Percentiles rank a stretch among this genome's conserved stretches.
Evolutionary conservation across 164 flowering plant species (phyloP).

Genomic region (Piper longum): DNA sequence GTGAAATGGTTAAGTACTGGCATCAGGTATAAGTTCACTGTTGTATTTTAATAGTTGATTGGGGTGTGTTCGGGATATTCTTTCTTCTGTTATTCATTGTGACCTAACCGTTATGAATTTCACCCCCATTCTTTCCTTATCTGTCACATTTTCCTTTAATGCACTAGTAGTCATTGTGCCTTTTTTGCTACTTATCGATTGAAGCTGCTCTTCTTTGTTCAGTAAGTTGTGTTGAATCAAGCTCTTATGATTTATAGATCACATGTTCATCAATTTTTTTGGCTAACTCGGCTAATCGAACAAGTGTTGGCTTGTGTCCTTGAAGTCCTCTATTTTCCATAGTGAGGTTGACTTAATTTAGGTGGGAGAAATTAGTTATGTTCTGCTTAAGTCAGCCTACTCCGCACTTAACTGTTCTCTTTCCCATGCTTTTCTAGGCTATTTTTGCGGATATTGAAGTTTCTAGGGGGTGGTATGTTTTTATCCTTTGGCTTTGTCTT

Average conservation of each 20-base stretch:
- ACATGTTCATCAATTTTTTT: too few relatives aligned
- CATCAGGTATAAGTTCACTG: constrained; percentile 51
- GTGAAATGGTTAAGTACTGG: constrained; percentile 98
- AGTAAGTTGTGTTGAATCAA: too few relatives aligned
- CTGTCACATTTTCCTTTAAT: too few relatives aligned
- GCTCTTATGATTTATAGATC: too few relatives aligned
- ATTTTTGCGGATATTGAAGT: background rate
- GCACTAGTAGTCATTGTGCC: too few relatives aligned
- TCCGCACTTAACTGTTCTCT: background rate
- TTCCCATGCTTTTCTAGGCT: background rate
- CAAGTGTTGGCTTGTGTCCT: background rate
- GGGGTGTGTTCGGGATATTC: background rate
- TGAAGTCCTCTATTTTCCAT: background rate
- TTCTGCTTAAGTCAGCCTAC: background rate
- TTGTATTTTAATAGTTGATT: background rate
- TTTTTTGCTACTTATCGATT: too few relatives aligned
- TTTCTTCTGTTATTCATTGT: background rate
- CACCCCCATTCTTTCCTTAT: too few relatives aligned
- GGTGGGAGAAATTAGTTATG: too few relatives aligned
- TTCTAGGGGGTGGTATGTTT: background rate
- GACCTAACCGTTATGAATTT: too few relatives aligned
- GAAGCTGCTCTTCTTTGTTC: too few relatives aligned
- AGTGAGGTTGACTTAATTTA: background rate
- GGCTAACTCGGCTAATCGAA: too few relatives aligned
- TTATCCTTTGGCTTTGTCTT: background rate